These are phyloP conservation scores for Karstenula rhodostoma DNA, from an alignment of 2,329 filamentous ascomycete species.

Conservation along the genomic window DNA sequence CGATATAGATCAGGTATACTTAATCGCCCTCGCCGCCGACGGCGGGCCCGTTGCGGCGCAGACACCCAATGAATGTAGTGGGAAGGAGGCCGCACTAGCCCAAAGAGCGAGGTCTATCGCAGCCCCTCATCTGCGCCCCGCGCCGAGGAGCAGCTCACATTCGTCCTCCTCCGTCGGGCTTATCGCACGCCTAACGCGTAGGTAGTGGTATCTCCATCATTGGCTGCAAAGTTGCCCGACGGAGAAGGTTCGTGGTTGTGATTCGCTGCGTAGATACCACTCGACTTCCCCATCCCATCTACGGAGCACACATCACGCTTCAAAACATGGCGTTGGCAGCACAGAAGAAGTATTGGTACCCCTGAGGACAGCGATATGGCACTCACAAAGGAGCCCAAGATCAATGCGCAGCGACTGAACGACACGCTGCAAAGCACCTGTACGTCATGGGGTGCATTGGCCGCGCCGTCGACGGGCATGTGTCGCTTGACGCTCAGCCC, in stretches of 20 bases:
- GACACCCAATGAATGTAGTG: constrained; percentile 12
- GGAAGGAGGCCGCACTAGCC: constrained; percentile 23
- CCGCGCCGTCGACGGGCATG: constrained; percentile 68
- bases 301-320: background rate
- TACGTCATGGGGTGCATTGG: constrained; percentile 36
- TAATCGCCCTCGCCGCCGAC: background rate
- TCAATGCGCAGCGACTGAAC: constrained; percentile 36
- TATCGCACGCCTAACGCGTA: constrained; percentile 26
- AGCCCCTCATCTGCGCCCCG: constrained; percentile 34
- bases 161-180: constrained; percentile 23
- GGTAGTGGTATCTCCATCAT: constrained; percentile 29
- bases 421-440: constrained; percentile 37
- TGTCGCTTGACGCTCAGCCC: constrained; percentile 68
- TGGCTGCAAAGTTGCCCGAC: constrained; percentile 15
- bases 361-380: constrained; percentile 17
- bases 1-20: background rate
- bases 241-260: constrained; percentile 13
- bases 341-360: background rate
- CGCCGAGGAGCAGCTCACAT: constrained; percentile 19
- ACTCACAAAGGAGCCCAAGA: constrained; percentile 12
- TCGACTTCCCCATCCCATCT: background rate
- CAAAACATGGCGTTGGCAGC: background rate
- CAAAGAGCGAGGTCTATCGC: constrained; percentile 29
- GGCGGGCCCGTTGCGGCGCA: constrained; percentile 12
- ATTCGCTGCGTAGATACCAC: constrained; percentile 10